A percentile compares a stretch with the other conserved stretches of the same genome.
Evolutionary conservation across 2,329 filamentous ascomycete genomes (phyloP).

Genomic region (Paecilomyces sp.): DNA sequence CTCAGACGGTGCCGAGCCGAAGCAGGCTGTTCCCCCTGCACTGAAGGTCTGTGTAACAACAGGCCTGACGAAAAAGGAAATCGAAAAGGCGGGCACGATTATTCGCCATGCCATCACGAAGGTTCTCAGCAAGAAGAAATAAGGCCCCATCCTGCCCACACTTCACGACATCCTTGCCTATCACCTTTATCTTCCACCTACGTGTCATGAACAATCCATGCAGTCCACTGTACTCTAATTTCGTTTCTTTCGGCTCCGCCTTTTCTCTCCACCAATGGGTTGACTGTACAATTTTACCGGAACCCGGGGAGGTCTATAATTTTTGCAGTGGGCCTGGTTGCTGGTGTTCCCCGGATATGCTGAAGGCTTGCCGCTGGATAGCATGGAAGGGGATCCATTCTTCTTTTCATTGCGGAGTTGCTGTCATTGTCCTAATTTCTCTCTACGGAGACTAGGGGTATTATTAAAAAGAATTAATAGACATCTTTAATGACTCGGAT

Average conservation of each 20-base stretch:
- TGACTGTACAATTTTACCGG: background rate
- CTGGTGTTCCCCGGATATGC: background rate
- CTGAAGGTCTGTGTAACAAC: conserved; percentile 88
- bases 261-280: background rate
- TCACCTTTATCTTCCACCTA: conserved; percentile 5
- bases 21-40: conserved; percentile 67
- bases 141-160: conserved; percentile 12
- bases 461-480: background rate
- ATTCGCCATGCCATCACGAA: conserved; percentile 93
- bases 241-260: conserved; percentile 7
- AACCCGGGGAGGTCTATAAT: background rate
- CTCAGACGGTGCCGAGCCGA: conserved; percentile 58
- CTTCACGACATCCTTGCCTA: conserved; percentile 1
- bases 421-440: background rate
- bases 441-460: background rate
- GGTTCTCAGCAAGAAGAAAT: conserved; percentile 59
- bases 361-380: background rate
- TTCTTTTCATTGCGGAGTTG: background rate
- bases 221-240: conserved; percentile 5
- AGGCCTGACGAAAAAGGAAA: conserved; percentile 85
- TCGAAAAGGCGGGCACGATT: conserved; percentile 82
- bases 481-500: background rate
- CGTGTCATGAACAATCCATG: conserved; percentile 13
- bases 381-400: background rate
- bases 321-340: background rate